Evolutionary conservation across 2,329 filamentous ascomycete species (phyloP), one percentile per base, ranked within the genome.

Genomic region (Apiospora pterosperma): DNA sequence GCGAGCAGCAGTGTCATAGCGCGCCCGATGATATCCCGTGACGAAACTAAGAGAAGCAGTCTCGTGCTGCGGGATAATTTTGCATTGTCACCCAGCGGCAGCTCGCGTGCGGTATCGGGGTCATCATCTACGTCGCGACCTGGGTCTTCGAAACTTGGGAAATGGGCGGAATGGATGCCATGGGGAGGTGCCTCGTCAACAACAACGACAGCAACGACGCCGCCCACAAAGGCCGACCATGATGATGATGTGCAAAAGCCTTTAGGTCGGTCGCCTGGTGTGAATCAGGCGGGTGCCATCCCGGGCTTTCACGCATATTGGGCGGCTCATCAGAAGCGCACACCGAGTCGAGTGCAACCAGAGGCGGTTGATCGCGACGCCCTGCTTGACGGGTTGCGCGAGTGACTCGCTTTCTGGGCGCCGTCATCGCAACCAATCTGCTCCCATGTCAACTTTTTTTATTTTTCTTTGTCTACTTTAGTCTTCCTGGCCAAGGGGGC

Each of bases 231-330:
- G 61, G 68, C 70, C 44, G 69, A 78, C 65, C 77, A 70, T 64
- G 76, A 78, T 36, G 75, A 75, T 63, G 76, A 79, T 12, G 62
- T 36, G 31, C 61, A 66, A 25, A 71, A 69, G 55, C 41, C 59
- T 11, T n/a, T 78, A 38, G 80, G 80, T 52, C 82, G 92, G 52
- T 78, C 85, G 5, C 86, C 91, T 1, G 92, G 92, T 0, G 92
- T 96, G 73, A 96, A 96, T 71, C 92, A 95, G 73, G 84, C 86
- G 1, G 92, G 92, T 0, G 83, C 87, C 0, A 90, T 96, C 52
- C 87, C 90, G 0, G 92, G 92, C 0, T 90, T 95, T 68, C 82
- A 87, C 31, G 81, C 85, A 63, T 87, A 84, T 69, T 81, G 82
- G 76, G 78, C 80, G 2, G 77, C 77, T 72, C 85, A 78, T 76